Evolutionary conservation across 164 flowering plant genomes (phyloP), one percentile per base, ranked within the genome.

Genomic region (Stephania cephalantha): DNA sequence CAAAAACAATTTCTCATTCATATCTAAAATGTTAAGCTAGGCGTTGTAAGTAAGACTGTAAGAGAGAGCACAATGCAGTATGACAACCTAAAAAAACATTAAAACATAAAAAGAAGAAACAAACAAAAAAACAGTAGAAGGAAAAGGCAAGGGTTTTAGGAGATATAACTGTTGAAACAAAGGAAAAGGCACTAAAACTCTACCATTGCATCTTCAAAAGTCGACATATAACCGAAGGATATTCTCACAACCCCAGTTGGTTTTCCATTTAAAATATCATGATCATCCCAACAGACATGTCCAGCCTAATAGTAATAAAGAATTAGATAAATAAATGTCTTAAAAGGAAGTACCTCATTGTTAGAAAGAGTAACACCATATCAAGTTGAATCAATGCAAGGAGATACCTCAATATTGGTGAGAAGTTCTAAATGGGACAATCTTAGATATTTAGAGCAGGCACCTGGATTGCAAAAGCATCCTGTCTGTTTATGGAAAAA

Each of bases 381-480:
- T 50, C 12, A 48, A 46, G 73, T 55, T 30, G 22, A 35, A 73
- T 69, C 64, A 6, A 58, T n/a, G 66, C 30, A 55, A 72, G 69
- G 18, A 73, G 30, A 7, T 78, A 95, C 99, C 98, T 93, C 97
- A 78, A 93, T 46, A 74, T 92, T 93, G 53, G 92, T 86, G 76
- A 87, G 84, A 79, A 95, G 87, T 83, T 93, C 99, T 29, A 55
- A 75, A 76, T 93, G 98, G 71, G 99, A 89, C 81, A 95, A 84
- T 58, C 92, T 88, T 75, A 95, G 90, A 86, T 89, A 88, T 81
- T 91, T 93, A 72, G 97, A 88, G 86, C 99, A 95, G 65, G 99
- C 97, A 71, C 99, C 99, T 53, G 99, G 99, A 81, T 95, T 95
- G 86, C 99, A 95, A 85, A 95, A 95, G 85, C 99, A 95, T 80